A percentile compares a stretch with the other conserved stretches of the same genome.
Conservation (phyloP, 1,284 basidiomycete species). For the Marasmius fiardii region DNA sequence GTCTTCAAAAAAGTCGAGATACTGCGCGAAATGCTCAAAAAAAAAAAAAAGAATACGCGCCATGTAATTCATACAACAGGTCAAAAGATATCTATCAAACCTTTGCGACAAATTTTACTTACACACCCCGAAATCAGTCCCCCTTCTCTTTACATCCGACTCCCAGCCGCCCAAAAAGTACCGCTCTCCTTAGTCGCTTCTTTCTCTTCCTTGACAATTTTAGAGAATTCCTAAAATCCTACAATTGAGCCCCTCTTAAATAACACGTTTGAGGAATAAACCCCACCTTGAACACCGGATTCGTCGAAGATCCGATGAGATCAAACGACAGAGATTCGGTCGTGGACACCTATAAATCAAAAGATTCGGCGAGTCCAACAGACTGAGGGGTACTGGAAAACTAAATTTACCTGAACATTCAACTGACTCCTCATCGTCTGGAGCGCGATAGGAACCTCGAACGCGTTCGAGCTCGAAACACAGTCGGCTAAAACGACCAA, state of each 20-base stretch:
- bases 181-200: not conserved
- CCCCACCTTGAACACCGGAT: not conserved
- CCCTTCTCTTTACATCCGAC: not conserved
- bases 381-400: not conserved
- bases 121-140: not conserved
- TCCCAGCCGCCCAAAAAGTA: not conserved
- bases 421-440: not conserved
- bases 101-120: not conserved
- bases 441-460: slow-evolving; percentile 63
- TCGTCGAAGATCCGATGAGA: not conserved
- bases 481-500: slow-evolving; percentile 79
- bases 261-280: not conserved
- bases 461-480: slow-evolving; percentile 77
- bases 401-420: not conserved
- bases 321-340: not conserved
- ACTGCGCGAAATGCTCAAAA: no score
- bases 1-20: no score
- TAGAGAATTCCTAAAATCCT: not conserved
- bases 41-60: no score
- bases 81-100: no score
- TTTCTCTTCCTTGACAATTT: slow-evolving; percentile 1
- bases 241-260: not conserved
- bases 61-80: no score
- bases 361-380: no score
- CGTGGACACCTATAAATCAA: not conserved